Evolutionary conservation across 805 yeast species (phyloP).

Genomic region (Saitoella complicata): DNA sequence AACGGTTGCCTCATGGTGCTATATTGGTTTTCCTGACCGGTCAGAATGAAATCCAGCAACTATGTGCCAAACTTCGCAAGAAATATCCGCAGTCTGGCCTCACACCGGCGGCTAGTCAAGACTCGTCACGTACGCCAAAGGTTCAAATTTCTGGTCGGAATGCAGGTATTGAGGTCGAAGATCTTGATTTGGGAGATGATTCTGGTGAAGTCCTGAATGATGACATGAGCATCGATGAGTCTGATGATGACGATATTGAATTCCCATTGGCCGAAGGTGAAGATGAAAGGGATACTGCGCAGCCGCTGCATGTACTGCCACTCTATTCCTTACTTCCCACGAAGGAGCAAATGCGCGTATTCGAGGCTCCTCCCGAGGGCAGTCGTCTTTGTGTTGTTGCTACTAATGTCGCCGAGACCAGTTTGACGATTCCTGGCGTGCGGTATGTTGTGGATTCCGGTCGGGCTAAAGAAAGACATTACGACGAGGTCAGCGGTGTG

Average conservation of each 20-base stretch:
- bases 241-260: conserved; percentile 26
- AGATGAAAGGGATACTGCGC: conserved; percentile 38
- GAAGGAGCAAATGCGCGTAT: conserved; percentile 83
- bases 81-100: conserved; percentile 40
- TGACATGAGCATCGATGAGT: conserved; percentile 20
- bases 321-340: conserved; percentile 89
- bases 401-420: conserved; percentile 95
- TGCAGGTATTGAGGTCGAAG: conserved; percentile 73
- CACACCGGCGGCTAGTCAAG: too few species aligned
- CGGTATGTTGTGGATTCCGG: conserved; percentile 93
- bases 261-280: conserved; percentile 54
- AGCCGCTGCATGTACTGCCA: conserved; percentile 77
- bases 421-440: conserved; percentile 89
- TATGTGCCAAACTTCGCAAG: conserved; percentile 51
- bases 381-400: conserved; percentile 84
- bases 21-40: conserved; percentile 86
- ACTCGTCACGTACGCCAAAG: conserved; percentile 17
- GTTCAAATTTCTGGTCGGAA: conserved; percentile 40
- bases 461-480: conserved; percentile 74
- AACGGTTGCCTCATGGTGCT: conserved; percentile 79
- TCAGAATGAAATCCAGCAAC: conserved; percentile 69
- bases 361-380: conserved; percentile 70
- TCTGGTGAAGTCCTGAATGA: conserved; percentile 14
- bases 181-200: conserved; percentile 37
- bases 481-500: conserved; percentile 69